Conservation (phyloP, 305 asterid species). For the Nicotiana rustica region DNA sequence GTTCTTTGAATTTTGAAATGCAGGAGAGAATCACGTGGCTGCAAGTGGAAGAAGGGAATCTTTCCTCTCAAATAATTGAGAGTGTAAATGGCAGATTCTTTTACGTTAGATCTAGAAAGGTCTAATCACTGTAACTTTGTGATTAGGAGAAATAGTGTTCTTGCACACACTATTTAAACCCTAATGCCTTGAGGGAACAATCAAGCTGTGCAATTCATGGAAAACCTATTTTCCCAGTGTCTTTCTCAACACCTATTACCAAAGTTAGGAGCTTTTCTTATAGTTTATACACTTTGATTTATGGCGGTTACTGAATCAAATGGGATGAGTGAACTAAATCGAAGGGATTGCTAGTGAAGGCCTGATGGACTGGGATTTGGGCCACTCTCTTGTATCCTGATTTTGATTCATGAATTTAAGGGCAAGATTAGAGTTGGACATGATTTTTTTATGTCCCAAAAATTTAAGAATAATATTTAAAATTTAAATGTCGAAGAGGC, state of each 20-base stretch:
- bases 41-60: background rate
- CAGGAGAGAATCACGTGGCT: slow-evolving; percentile 10
- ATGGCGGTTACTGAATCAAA: background rate
- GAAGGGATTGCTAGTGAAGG: slow-evolving; percentile 11
- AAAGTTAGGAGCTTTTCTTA: background rate
- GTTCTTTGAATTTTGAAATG: slow-evolving; percentile 17
- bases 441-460: background rate
- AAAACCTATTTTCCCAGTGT: background rate
- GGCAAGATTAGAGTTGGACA: slow-evolving; percentile 1
- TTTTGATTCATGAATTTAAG: slow-evolving; percentile 9
- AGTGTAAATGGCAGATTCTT: slow-evolving; percentile 14
- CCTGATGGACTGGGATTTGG: background rate
- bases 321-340: background rate
- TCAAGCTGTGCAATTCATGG: slow-evolving; percentile 5
- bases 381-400: background rate
- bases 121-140: slow-evolving; percentile 17
- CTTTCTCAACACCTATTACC: background rate
- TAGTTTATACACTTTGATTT: background rate
- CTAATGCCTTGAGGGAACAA: background rate
- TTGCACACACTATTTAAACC: background rate
- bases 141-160: slow-evolving; percentile 14
- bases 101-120: background rate
- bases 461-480: background rate
- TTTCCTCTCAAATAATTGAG: background rate
- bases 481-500: too few species aligned